Evolutionary conservation across 2,329 filamentous ascomycete species (phyloP).

Genomic region (Aspergillus nomiae): DNA sequence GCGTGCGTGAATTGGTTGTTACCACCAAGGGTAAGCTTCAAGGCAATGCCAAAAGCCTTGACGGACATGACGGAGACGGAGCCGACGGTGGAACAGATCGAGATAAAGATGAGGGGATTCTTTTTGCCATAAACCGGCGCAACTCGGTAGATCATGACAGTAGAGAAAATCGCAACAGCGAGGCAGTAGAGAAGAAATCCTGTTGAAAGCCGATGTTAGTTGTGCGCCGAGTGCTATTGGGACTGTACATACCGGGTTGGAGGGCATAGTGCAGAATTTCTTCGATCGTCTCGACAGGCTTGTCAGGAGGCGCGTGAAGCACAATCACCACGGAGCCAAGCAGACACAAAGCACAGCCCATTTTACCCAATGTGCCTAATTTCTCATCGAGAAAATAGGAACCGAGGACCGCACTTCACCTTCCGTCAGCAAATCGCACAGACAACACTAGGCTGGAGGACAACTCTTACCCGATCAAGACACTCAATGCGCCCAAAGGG

Average conservation of each 20-base stretch:
- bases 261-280: conserved; percentile 89
- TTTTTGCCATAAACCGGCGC: conserved; percentile 88
- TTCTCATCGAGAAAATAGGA: conserved; percentile 93
- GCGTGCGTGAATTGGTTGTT: conserved; percentile 95
- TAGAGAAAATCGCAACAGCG: conserved; percentile 77
- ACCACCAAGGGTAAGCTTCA: conserved; percentile 90
- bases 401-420: conserved; percentile 74
- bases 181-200: conserved; percentile 88
- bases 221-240: background rate
- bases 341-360: conserved; percentile 94
- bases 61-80: conserved; percentile 99
- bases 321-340: conserved; percentile 97
- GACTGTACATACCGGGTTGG: conserved; percentile 69
- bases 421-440: conserved; percentile 21
- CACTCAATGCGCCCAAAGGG: conserved; percentile 87
- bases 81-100: conserved; percentile 95
- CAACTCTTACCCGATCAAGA: conserved; percentile 72
- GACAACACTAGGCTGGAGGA: background rate
- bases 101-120: conserved; percentile 94
- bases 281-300: conserved; percentile 87
- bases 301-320: conserved; percentile 91
- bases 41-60: conserved; percentile 95
- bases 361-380: conserved; percentile 84
- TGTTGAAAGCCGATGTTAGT: conserved; percentile 39
- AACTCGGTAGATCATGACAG: conserved; percentile 94